Evolutionary conservation across 2,329 filamentous ascomycete species (phyloP).

Genomic region (Aspergillus sergii): DNA sequence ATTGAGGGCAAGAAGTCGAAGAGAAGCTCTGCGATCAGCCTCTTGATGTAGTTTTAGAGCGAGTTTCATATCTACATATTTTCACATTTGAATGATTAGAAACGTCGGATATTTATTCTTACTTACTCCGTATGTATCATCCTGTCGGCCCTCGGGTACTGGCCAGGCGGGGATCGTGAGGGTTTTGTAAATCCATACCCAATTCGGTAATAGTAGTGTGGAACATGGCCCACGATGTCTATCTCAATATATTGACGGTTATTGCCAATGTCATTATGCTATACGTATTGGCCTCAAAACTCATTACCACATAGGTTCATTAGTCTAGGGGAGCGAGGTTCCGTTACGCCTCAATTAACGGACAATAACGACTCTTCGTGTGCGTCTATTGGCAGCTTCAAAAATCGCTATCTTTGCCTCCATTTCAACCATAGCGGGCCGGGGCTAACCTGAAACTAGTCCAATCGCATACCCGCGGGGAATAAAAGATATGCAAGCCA

Average conservation of each 20-base stretch:
- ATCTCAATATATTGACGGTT: not conserved
- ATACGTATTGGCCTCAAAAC: not conserved
- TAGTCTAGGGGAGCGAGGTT: not conserved
- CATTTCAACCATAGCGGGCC: too few species aligned
- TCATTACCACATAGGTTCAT: not conserved
- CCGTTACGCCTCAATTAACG: not conserved
- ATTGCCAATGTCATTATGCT: not conserved
- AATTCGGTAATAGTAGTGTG: not conserved
- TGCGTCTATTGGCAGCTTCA: not conserved
- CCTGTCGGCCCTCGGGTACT: not conserved
- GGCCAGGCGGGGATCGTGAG: not conserved
- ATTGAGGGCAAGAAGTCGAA: slow-evolving; percentile 13
- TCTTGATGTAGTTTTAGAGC: not conserved
- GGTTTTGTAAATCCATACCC: not conserved
- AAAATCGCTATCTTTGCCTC: not conserved
- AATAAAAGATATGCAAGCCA: not conserved
- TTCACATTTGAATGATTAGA: not conserved
- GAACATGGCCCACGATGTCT: not conserved
- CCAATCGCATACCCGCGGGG: not conserved
- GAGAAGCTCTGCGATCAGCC: not conserved
- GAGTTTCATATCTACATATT: too few species aligned
- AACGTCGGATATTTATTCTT: not conserved
- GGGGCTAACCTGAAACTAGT: not conserved
- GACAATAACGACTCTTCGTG: too few species aligned
- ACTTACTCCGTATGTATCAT: not conserved